Conservation (phyloP, 306 rosid species). For the Cucumis hystrix region DNA sequence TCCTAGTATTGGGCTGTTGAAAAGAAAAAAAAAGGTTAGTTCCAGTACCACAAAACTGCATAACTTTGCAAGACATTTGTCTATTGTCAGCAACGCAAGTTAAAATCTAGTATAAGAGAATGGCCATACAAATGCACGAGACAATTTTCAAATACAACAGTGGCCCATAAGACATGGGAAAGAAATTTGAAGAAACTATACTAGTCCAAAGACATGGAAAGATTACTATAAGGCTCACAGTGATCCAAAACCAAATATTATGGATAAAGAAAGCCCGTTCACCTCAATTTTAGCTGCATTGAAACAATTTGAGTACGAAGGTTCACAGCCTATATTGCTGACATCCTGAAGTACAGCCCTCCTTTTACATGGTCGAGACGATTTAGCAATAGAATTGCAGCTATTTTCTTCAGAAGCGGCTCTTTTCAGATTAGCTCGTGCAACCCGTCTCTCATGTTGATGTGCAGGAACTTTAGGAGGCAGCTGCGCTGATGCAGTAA, state of each 20-base stretch:
- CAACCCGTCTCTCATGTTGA: slow-evolving; percentile 26
- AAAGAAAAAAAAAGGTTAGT: not conserved
- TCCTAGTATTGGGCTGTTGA: slow-evolving; percentile 42
- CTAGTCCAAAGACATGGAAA: not conserved
- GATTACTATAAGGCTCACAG: not conserved
- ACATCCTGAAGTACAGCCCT: slow-evolving; percentile 62
- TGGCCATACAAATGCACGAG: not conserved
- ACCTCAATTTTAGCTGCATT: slow-evolving; percentile 57
- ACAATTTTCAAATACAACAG: not conserved
- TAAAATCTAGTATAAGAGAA: not conserved
- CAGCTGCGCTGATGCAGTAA: slow-evolving; percentile 30
- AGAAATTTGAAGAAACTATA: not conserved
- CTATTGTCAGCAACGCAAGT: not conserved
- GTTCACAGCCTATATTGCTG: slow-evolving; percentile 43
- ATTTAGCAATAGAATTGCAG: slow-evolving; percentile 16
- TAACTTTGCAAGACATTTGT: not conserved
- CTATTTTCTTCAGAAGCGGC: slow-evolving; percentile 19
- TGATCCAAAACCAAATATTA: slow-evolving; percentile 4
- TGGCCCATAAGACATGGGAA: not conserved
- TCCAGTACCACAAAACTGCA: not conserved
- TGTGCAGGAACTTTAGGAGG: slow-evolving; percentile 32
- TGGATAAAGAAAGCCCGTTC: not conserved
- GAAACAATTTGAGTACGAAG: slow-evolving; percentile 27
- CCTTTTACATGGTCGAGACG: slow-evolving; percentile 34
- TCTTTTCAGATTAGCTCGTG: slow-evolving; percentile 32